Base-by-base conservation (phyloP, 129 eudicot species). In the Cynara cardunculus region DNA sequence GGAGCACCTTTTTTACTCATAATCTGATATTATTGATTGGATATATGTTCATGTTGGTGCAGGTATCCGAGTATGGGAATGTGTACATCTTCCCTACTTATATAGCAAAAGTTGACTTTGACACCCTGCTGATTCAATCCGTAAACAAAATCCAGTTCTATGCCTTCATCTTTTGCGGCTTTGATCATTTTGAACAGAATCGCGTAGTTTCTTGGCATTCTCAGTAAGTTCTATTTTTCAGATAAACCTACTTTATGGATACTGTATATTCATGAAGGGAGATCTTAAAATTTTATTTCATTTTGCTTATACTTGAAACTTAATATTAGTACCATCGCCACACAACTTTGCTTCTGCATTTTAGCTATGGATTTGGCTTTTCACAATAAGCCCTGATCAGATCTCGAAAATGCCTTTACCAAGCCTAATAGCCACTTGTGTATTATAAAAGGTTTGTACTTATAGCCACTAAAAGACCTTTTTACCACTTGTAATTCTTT, bases 341-440 rank as follows among this genome's bases (percentile, higher is more conserved):
- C 14, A 81, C 68, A 25, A 74, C 71, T 66, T 74, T 81, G 80
- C 27, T 81, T 73, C 26, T 73, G 68, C 74, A 13, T 73, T 81
- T 74, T 66, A 66, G 30, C 27, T 8, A 56, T 74, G 27, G 13
- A 65, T 81, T 74, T 74, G 61, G 61, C 59, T 31, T 71, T 71
- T 25, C 72, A 22, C 26, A 21, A 71, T 72, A 22, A 7, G 19
- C 37, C 18, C 2, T 8, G 13, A 79, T 32, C 32, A 24, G 37
- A 34, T 32, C 25, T 14, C 5, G 24, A 69, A 39, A 26, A 14
- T 28, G 28, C 72, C 7, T 69, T 22, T 41, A 41, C 35, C 62
- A 16, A 30, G 18, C 59, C 16, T 37, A 72, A 39, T 72, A 72
- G 28, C 25, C 12, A 7, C 30, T 35, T 19, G 18, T 53, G 22